These are phyloP conservation scores for Aureobasidium musti DNA, from an alignment of 2,329 filamentous ascomycete genomes.

Conservation along the genomic window DNA sequence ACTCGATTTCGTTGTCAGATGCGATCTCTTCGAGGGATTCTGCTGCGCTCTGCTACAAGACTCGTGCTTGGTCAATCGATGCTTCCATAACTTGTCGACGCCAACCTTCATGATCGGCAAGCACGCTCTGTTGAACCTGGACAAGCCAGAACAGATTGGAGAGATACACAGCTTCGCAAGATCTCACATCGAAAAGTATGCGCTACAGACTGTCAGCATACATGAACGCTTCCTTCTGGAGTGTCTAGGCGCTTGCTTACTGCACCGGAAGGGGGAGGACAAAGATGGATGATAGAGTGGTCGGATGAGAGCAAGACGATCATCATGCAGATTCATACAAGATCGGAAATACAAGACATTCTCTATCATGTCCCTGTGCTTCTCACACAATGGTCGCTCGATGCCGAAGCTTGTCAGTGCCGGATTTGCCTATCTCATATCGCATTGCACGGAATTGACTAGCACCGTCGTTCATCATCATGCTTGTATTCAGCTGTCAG, in stretches of 20 bases:
- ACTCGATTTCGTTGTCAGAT: background rate
- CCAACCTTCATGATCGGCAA: background rate
- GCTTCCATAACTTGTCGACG: background rate
- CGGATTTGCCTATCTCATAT: no score
- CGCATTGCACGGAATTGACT: no score
- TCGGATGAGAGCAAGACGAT: no score
- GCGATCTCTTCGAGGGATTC: background rate
- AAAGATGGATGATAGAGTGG: background rate
- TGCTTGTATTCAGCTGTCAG: no score
- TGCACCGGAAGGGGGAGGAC: background rate
- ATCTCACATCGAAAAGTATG: background rate
- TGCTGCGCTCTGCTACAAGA: background rate
- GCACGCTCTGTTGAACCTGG: background rate
- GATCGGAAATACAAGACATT: no score
- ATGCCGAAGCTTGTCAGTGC: no score
- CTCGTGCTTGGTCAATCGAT: background rate
- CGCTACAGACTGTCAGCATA: background rate
- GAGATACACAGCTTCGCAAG: background rate
- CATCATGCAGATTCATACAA: no score
- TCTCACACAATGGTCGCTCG: no score
- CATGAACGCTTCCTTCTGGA: background rate
- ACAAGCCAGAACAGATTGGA: background rate
- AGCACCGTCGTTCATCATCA: no score
- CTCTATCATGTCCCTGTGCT: no score
- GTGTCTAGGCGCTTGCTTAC: background rate